phyloP scores from a whole-genome alignment of 805 yeast species.

The Zygosaccharomyces siamensis region DNA sequence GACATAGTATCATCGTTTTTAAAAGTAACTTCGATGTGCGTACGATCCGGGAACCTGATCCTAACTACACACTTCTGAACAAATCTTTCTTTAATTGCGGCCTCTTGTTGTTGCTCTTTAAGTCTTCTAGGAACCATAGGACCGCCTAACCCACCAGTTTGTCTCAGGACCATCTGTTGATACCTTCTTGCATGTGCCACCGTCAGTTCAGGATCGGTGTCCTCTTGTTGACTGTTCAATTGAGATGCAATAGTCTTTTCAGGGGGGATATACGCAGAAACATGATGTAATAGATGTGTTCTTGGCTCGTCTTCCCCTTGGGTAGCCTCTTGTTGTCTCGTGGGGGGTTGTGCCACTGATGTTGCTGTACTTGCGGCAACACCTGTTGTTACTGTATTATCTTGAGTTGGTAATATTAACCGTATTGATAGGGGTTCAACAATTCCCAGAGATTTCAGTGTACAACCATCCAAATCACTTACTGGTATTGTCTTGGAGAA shows the following conservation, averaged over 20 bases:
- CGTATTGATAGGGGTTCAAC: conserved; percentile 15
- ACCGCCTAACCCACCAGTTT: conserved; percentile 37
- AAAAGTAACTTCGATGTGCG: conserved; percentile 48
- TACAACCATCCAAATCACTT: conserved; percentile 11
- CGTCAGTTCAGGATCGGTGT: conserved; percentile 42
- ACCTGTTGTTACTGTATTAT: neutral
- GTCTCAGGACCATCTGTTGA: conserved; percentile 44
- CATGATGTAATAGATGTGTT: conserved; percentile 16
- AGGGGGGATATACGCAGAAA: conserved; percentile 24
- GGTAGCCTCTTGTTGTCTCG: neutral
- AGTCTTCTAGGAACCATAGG: conserved; percentile 42
- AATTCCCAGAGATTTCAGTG: conserved; percentile 21
- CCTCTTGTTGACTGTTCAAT: conserved; percentile 30
- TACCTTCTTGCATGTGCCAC: conserved; percentile 51
- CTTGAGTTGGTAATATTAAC: neutral
- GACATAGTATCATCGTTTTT: conserved; percentile 39
- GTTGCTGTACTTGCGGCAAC: too few species aligned
- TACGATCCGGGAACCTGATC: conserved; percentile 54
- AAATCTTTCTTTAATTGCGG: conserved; percentile 20
- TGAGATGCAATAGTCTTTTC: conserved; percentile 10
- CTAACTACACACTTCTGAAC: conserved; percentile 41
- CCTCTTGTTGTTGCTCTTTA: conserved; percentile 36
- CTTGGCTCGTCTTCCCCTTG: neutral
- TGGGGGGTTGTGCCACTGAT: neutral
- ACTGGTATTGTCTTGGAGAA: conserved; percentile 18